phyloP scores from a whole-genome alignment of 1,284 basidiomycete species.

The Cryptococcus sp. region DNA sequence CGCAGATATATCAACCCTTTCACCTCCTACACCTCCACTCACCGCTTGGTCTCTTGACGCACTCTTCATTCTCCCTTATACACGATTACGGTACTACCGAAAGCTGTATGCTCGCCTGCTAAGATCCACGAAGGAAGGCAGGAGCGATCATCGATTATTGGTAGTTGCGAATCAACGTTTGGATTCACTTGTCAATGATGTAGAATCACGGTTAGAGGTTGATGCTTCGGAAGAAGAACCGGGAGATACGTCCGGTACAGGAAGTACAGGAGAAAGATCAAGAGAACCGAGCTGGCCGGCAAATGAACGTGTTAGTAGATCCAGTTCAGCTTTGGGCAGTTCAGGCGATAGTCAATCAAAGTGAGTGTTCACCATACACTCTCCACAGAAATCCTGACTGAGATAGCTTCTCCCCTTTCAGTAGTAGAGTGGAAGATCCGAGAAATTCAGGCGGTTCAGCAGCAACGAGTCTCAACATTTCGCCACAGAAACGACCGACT shows the following conservation, averaged over 20 bases:
- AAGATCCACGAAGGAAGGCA: conserved; percentile 80
- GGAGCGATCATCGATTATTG: conserved; percentile 80
- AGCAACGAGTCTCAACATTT: conserved; percentile 33
- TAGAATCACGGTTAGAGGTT: conserved; percentile 58
- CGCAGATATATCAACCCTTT: conserved; percentile 61
- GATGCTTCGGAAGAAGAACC: conserved; percentile 39
- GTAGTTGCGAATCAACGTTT: conserved; percentile 75
- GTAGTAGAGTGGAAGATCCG: conserved; percentile 35
- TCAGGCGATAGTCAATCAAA: conserved; percentile 35
- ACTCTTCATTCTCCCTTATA: conserved; percentile 80
- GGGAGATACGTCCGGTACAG: not conserved
- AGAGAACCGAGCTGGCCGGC: conserved; percentile 30
- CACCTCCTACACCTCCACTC: conserved; percentile 53
- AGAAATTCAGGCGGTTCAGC: conserved; percentile 36
- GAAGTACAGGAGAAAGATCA: conserved; percentile 9
- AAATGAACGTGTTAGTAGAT: conserved; percentile 30
- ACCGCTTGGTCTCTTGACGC: conserved; percentile 75
- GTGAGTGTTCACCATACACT: conserved; percentile 19
- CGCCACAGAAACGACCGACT: conserved; percentile 27
- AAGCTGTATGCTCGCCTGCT: conserved; percentile 83
- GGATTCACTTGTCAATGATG: conserved; percentile 63
- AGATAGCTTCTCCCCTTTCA: conserved; percentile 40
- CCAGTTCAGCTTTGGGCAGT: conserved; percentile 38
- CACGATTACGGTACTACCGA: conserved; percentile 84
- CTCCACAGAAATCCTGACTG: conserved; percentile 10